These are phyloP conservation scores for Gracilaria gracilis DNA, from an alignment of 23 red algal species.

Conservation along the genomic window DNA sequence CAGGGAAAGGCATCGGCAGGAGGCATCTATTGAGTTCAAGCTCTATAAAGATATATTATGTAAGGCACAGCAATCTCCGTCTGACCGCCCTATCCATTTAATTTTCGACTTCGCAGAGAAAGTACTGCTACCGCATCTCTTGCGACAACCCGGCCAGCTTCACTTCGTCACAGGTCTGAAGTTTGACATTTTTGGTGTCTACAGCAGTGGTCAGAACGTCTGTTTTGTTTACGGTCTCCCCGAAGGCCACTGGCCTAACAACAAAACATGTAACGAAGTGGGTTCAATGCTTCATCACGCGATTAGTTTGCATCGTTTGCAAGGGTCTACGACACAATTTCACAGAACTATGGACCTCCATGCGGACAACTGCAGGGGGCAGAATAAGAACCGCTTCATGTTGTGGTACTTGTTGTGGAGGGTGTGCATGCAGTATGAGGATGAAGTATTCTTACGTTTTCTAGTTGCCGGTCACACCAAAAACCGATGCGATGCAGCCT, in stretches of 20 bases:
- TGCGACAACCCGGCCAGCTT: constrained; percentile 30
- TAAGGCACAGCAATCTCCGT: not conserved
- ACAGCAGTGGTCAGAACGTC: not conserved
- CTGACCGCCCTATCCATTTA: not conserved
- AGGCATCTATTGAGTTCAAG: not conserved
- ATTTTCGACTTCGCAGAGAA: constrained; percentile 59
- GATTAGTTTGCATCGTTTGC: not conserved
- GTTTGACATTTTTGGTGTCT: constrained; percentile 36
- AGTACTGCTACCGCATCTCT: constrained; percentile 30
- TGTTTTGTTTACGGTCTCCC: constrained; percentile 40
- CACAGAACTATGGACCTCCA: not conserved
- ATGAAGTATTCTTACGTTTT: not conserved
- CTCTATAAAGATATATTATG: not conserved
- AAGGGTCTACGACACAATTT: no score
- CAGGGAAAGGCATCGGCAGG: not conserved
- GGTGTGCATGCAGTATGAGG: not conserved
- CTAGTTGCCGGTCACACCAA: constrained; percentile 29
- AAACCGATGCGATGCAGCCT: constrained; percentile 28
- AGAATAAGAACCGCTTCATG: constrained; percentile 57
- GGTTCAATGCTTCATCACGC: constrained; percentile 34
- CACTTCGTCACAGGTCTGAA: constrained; percentile 43
- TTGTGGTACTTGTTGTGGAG: constrained; percentile 32
- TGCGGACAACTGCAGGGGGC: constrained; percentile 16
- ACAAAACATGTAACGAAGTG: constrained; percentile 15
- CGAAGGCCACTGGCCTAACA: constrained; percentile 47